Conservation (phyloP, 2,329 filamentous ascomycete genomes). For the Amphichorda felina region DNA sequence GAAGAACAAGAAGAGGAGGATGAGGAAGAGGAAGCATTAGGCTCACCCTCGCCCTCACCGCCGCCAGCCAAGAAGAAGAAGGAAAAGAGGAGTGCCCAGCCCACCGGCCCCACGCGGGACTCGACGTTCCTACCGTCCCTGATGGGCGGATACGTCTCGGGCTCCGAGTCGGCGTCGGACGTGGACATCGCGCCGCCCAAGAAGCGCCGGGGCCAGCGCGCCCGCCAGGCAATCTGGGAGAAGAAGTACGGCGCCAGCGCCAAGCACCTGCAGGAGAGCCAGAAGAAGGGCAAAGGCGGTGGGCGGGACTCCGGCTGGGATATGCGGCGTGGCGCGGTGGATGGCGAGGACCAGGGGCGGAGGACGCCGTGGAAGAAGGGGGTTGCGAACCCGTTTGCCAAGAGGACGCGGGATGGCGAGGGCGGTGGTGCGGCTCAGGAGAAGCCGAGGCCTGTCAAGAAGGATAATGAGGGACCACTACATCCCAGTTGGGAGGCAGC, state of each 20-base stretch:
- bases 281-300: constrained; percentile 17
- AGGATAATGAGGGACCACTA: constrained; percentile 39
- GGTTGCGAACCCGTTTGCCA: constrained; percentile 22
- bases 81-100: constrained; percentile 7
- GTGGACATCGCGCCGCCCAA: constrained; percentile 48
- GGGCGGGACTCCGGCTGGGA: constrained; percentile 45
- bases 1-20: constrained; percentile 13
- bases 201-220: constrained; percentile 70
- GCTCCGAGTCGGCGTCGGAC: constrained; percentile 58
- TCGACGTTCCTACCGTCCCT: constrained; percentile 64
- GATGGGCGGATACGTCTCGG: constrained; percentile 70
- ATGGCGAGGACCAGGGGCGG: constrained; percentile 19
- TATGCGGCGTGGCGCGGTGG: constrained; percentile 40
- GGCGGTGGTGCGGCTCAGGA: constrained; percentile 5
- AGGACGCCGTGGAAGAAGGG: constrained; percentile 42
- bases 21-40: constrained; percentile 12
- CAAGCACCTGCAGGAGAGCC: constrained; percentile 44
- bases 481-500: constrained; percentile 56
- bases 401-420: constrained; percentile 3
- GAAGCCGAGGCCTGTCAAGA: constrained; percentile 20
- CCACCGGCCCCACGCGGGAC: constrained; percentile 17
- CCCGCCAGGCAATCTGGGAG: constrained; percentile 69
- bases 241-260: constrained; percentile 66
- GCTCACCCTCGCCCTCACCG: constrained; percentile 16
- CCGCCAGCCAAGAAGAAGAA: constrained; percentile 10